These are phyloP conservation scores for Rhynchospora tenuis DNA, from an alignment of 176 grass and related monocot genomes.

Conservation along the genomic window DNA sequence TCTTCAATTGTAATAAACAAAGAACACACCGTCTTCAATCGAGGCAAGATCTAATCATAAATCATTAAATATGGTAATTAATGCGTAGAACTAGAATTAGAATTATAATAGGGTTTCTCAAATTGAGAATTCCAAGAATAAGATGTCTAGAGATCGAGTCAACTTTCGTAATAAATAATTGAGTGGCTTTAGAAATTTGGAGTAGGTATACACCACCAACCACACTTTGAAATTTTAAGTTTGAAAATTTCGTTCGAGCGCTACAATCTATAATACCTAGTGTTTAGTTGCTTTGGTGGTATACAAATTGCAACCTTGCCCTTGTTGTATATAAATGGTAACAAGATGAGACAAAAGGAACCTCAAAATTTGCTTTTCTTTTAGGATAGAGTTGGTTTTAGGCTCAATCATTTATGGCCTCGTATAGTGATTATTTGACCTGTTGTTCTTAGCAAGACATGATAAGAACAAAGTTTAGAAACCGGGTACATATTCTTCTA, in stretches of 20 bases:
- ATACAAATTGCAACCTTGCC: background rate
- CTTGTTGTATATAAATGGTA: background rate
- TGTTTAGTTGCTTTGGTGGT: background rate
- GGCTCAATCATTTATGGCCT: slow-evolving; percentile 7
- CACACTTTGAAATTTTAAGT: slow-evolving; percentile 24
- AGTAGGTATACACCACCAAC: slow-evolving; percentile 43
- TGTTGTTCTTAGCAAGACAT: background rate
- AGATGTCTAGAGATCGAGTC: slow-evolving; percentile 39
- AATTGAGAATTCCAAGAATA: slow-evolving; percentile 42
- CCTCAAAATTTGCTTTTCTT: background rate
- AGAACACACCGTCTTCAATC: background rate
- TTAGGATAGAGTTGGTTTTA: background rate
- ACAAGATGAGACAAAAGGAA: slow-evolving; percentile 15
- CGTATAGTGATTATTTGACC: background rate
- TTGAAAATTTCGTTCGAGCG: background rate
- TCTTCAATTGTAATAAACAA: background rate
- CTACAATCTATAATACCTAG: background rate
- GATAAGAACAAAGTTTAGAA: background rate
- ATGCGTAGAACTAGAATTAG: slow-evolving; percentile 32
- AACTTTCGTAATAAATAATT: slow-evolving; percentile 29
- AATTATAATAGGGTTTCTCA: slow-evolving; percentile 8
- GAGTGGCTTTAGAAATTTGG: slow-evolving; percentile 2
- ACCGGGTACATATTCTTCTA: no score
- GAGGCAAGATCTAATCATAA: slow-evolving; percentile 38
- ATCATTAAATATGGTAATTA: slow-evolving; percentile 3